Conservation (phyloP, 108 stramenopile genomes). For the Skeletonema tropicum region DNA sequence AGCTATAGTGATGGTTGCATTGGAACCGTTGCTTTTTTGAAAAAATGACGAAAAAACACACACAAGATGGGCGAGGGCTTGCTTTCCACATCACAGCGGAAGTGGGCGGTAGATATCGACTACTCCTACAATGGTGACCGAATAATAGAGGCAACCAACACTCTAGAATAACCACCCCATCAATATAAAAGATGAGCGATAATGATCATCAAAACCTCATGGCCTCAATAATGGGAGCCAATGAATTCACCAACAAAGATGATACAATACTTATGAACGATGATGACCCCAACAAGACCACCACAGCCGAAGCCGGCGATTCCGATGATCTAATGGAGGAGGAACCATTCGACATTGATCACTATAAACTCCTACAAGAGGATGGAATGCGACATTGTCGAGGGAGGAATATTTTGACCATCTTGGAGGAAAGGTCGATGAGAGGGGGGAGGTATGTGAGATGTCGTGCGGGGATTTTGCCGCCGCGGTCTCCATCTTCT, state of each 20-base stretch:
- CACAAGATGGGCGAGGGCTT: too few species aligned
- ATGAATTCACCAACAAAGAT: neutral
- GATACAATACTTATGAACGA: neutral
- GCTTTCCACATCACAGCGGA: too few species aligned
- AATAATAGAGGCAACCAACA: too few species aligned
- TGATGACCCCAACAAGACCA: neutral
- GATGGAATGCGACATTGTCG: neutral
- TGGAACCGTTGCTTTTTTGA: too few species aligned
- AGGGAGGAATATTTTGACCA: slow-evolving; percentile 16
- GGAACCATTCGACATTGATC: slow-evolving; percentile 11
- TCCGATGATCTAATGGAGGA: neutral
- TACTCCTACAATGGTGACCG: too few species aligned
- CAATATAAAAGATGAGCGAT: too few species aligned
- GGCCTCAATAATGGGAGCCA: slow-evolving; percentile 3
- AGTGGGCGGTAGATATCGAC: too few species aligned
- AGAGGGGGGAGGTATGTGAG: slow-evolving; percentile 1
- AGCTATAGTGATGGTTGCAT: too few species aligned
- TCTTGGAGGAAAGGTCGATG: slow-evolving; percentile 7
- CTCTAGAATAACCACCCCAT: too few species aligned
- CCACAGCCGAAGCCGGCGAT: neutral
- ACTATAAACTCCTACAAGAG: slow-evolving; percentile 5
- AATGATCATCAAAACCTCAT: neutral
- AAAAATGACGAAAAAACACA: too few species aligned
- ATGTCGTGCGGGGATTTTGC: neutral
- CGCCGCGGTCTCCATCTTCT: neutral